Percentiles rank a stretch among this genome's conserved stretches.
These are phyloP conservation scores for Aspergillus steynii DNA, from an alignment of 495 filamentous ascomycete genomes.

Conservation along the genomic window DNA sequence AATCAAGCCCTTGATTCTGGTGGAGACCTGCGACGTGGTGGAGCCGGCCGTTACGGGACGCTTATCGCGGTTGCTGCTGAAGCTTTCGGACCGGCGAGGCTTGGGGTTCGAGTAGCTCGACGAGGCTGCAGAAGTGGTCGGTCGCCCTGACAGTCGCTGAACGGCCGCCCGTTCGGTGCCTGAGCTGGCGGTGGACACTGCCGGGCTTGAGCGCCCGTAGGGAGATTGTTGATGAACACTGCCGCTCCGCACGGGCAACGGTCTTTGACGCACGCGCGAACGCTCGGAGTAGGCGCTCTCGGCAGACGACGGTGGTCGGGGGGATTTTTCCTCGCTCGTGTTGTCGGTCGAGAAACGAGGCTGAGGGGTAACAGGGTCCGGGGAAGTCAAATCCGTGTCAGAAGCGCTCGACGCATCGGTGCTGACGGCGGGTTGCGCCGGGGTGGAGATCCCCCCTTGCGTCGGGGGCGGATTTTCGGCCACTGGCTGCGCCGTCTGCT, in stretches of 20 bases:
- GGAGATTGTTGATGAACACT: slow-evolving; percentile 20
- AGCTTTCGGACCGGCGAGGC: slow-evolving; percentile 42
- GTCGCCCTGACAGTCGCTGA: slow-evolving; percentile 43
- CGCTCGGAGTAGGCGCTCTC: slow-evolving; percentile 37
- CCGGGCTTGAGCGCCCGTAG: slow-evolving; percentile 21
- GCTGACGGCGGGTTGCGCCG: slow-evolving; percentile 24
- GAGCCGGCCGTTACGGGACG: slow-evolving; percentile 58
- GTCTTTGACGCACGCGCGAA: slow-evolving; percentile 30
- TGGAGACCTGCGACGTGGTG: slow-evolving; percentile 52
- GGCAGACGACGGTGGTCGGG: slow-evolving; percentile 33
- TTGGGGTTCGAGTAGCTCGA: slow-evolving; percentile 29
- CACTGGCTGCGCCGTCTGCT: slow-evolving; percentile 19
- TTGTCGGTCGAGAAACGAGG: slow-evolving; percentile 12
- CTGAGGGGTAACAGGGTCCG: slow-evolving; percentile 16
- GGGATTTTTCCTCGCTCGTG: slow-evolving; percentile 8
- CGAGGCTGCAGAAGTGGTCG: slow-evolving; percentile 36
- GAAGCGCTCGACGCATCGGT: slow-evolving; percentile 18
- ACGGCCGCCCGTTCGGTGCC: slow-evolving; percentile 50
- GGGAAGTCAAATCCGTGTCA: slow-evolving; percentile 24
- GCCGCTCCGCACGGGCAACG: slow-evolving; percentile 24
- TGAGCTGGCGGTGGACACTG: slow-evolving; percentile 16
- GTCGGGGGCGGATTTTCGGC: slow-evolving; percentile 24
- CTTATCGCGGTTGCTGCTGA: slow-evolving; percentile 48
- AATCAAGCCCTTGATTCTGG: slow-evolving; percentile 55
- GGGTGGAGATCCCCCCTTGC: slow-evolving; percentile 35